phyloP scores from a whole-genome alignment of 768 basidiomycete genomes.

The Lentinula guzmanii region DNA sequence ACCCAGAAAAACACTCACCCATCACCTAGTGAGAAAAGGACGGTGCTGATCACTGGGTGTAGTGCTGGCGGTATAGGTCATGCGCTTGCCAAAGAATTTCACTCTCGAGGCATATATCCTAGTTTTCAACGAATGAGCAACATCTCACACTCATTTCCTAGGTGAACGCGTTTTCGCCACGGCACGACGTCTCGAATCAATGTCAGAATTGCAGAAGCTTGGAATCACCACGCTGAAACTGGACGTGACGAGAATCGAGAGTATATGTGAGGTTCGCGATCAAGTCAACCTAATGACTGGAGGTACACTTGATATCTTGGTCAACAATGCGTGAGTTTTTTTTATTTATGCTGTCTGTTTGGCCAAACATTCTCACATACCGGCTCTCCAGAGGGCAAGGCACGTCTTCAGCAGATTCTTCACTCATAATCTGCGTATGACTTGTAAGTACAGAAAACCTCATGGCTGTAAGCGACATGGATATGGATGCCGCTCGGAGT shows the following conservation, averaged over 20 bases:
- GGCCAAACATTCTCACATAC: not conserved
- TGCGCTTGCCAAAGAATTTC: conserved; percentile 16
- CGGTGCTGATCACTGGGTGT: conserved; percentile 12
- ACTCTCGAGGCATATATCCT: conserved; percentile 7
- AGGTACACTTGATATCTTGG: conserved; percentile 23
- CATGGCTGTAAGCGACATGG: conserved; percentile 15
- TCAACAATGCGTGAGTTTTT: conserved; percentile 21
- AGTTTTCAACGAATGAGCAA: no score
- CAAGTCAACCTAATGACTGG: conserved; percentile 13
- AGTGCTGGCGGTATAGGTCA: conserved; percentile 17
- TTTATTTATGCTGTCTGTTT: not conserved
- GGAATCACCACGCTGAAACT: conserved; percentile 15
- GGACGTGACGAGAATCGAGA: conserved; percentile 18
- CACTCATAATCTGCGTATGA: no score
- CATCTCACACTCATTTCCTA: not conserved
- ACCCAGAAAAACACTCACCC: not conserved
- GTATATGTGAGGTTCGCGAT: conserved; percentile 8
- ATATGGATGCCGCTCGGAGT: conserved; percentile 11
- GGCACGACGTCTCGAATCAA: conserved; percentile 14
- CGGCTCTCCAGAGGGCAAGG: conserved; percentile 9
- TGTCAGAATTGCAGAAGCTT: conserved; percentile 11
- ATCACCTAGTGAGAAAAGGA: not conserved
- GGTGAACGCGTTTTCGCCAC: conserved; percentile 24
- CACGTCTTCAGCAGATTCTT: not conserved
- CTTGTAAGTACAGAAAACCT: conserved; percentile 8